phyloP scores from a whole-genome alignment of 139 green algal species.

The Picocystis salinarum region DNA sequence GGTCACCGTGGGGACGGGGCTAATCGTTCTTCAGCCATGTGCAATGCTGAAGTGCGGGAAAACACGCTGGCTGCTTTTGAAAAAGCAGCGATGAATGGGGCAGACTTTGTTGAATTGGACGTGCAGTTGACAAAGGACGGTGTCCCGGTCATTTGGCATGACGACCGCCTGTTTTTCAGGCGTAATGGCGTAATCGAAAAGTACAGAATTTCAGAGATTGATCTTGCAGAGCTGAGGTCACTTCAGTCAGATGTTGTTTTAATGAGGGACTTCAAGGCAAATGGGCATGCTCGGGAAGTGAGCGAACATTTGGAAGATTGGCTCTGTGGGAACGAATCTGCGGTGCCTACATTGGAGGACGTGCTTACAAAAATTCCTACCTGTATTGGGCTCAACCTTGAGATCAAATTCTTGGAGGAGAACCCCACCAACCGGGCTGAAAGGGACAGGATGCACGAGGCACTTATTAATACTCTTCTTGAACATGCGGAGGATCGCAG shows the following conservation, averaged over 20 bases:
- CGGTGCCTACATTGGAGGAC: slow-evolving; percentile 47
- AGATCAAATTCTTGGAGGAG: slow-evolving; percentile 59
- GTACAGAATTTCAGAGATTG: too few relatives aligned
- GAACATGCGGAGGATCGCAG: background rate
- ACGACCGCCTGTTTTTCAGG: slow-evolving; percentile 32
- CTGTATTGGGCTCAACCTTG: slow-evolving; percentile 55
- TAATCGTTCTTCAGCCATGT: slow-evolving; percentile 2
- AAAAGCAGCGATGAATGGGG: slow-evolving; percentile 31
- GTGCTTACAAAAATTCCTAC: slow-evolving; percentile 33
- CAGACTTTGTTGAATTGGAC: slow-evolving; percentile 68
- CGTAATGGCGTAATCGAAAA: background rate
- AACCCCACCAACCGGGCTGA: slow-evolving; percentile 5
- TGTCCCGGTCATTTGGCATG: slow-evolving; percentile 61
- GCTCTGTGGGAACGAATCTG: slow-evolving; percentile 35
- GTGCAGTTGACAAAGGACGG: slow-evolving; percentile 42
- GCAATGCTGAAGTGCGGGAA: slow-evolving; percentile 41
- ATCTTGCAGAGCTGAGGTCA: too few relatives aligned
- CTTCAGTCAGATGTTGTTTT: too few relatives aligned
- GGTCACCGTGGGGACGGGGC: slow-evolving; percentile 6
- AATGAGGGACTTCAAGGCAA: too few relatives aligned
- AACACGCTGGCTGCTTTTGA: slow-evolving; percentile 60
- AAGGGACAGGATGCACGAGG: slow-evolving; percentile 1
- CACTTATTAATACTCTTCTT: background rate
- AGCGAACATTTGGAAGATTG: slow-evolving; percentile 1
- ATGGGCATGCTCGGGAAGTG: background rate